Evolutionary conservation across 345 rosid species (phyloP).

Genomic region (Linum tenue): DNA sequence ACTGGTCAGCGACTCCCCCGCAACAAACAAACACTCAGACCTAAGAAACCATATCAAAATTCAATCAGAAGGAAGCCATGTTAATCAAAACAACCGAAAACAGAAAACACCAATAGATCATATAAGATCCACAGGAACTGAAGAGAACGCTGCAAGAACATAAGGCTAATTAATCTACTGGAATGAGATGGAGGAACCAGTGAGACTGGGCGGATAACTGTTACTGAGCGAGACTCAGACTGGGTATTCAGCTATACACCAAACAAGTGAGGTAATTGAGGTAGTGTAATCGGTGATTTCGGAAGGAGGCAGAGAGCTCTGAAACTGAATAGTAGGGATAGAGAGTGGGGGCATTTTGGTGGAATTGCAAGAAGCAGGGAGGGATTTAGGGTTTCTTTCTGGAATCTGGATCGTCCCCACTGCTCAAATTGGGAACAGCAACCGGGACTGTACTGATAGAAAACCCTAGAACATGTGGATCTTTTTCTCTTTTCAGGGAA

Average conservation of each 20-base stretch:
- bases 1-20: background rate
- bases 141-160: too few relatives aligned
- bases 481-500: background rate
- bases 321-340: background rate
- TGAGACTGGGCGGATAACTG: too few relatives aligned
- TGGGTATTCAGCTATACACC: too few relatives aligned
- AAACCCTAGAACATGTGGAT: background rate
- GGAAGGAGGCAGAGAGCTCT: background rate
- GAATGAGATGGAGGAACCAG: too few relatives aligned
- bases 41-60: too few relatives aligned
- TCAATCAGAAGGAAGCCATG: background rate
- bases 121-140: too few relatives aligned
- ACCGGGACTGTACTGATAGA: background rate
- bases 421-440: background rate
- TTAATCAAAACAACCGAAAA: too few relatives aligned
- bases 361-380: background rate
- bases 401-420: background rate
- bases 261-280: background rate
- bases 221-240: too few relatives aligned
- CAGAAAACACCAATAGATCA: too few relatives aligned
- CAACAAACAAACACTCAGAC: too few relatives aligned
- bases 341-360: background rate
- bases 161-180: too few relatives aligned
- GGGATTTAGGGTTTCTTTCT: background rate
- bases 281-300: too few relatives aligned